Conservation (phyloP, 805 yeast genomes). For the Spathaspora passalidarum region DNA sequence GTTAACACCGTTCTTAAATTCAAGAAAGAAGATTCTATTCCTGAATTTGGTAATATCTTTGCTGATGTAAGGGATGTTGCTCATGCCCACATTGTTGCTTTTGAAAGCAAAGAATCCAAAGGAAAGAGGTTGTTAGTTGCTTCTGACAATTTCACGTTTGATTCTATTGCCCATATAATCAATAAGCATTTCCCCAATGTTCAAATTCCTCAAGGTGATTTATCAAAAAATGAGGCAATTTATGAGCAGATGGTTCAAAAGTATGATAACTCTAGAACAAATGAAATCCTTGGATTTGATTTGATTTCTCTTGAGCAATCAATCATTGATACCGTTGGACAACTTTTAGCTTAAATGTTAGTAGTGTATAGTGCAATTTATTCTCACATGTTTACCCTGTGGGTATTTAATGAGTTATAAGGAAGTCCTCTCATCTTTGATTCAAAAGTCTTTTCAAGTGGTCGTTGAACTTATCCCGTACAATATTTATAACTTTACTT, state of each 20-base stretch:
- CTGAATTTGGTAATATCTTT: slow-evolving; percentile 20
- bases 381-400: not conserved
- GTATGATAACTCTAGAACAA: not conserved
- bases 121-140: slow-evolving; percentile 30
- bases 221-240: not conserved
- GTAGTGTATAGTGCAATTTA: not conserved
- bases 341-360: slow-evolving; percentile 9
- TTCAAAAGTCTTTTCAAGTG: too few species aligned
- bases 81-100: slow-evolving; percentile 37
- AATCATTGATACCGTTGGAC: slow-evolving; percentile 39
- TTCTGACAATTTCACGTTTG: slow-evolving; percentile 29
- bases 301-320: slow-evolving; percentile 34
- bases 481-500: too few species aligned
- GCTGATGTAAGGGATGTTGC: slow-evolving; percentile 49
- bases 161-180: slow-evolving; percentile 28
- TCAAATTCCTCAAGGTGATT: not conserved
- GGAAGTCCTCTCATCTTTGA: too few species aligned
- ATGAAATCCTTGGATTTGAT: slow-evolving; percentile 21
- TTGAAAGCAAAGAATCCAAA: slow-evolving; percentile 21
- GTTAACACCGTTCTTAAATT: slow-evolving; percentile 37
- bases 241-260: not conserved
- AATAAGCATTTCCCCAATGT: slow-evolving; percentile 19
- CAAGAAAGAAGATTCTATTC: slow-evolving; percentile 21
- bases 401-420: too few species aligned
- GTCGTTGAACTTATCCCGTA: too few species aligned